Evolutionary conservation across 805 yeast species (phyloP).

Genomic region (Danielia reshetovae): DNA sequence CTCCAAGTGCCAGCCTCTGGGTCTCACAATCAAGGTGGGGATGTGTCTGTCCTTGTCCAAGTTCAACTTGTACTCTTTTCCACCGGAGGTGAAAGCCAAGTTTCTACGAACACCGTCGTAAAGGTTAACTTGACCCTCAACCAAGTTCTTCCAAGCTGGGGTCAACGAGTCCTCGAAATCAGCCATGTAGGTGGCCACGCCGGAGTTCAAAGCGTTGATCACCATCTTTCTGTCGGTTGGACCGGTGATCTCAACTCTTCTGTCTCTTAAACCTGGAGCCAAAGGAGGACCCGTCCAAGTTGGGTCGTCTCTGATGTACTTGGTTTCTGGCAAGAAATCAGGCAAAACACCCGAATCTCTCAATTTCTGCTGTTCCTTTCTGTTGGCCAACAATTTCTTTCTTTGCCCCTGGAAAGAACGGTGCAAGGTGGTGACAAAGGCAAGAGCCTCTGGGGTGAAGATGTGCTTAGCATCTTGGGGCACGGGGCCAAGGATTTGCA

Average conservation of each 20-base stretch:
- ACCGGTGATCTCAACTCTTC: slow-evolving; percentile 81
- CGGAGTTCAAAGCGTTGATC: slow-evolving; percentile 73
- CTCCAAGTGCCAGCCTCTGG: slow-evolving; percentile 23
- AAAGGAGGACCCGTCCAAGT: slow-evolving; percentile 73
- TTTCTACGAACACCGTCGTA: slow-evolving; percentile 73
- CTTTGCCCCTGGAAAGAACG: slow-evolving; percentile 66
- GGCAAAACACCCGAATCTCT: slow-evolving; percentile 62
- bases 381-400: slow-evolving; percentile 53
- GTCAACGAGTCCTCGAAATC: slow-evolving; percentile 84
- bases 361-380: slow-evolving; percentile 55
- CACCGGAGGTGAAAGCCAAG: slow-evolving; percentile 41
- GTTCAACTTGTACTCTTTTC: slow-evolving; percentile 36
- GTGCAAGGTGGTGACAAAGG: slow-evolving; percentile 68
- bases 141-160: slow-evolving; percentile 78
- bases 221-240: slow-evolving; percentile 85
- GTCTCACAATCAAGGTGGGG: slow-evolving; percentile 19
- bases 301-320: slow-evolving; percentile 62
- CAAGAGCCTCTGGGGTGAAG: slow-evolving; percentile 58
- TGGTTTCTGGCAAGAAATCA: slow-evolving; percentile 67
- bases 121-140: slow-evolving; percentile 77
- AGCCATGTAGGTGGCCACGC: slow-evolving; percentile 80
- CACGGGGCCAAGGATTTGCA: slow-evolving; percentile 51
- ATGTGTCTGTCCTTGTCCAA: slow-evolving; percentile 8
- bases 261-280: slow-evolving; percentile 68
- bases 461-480: slow-evolving; percentile 49